phyloP scores from a whole-genome alignment of 257 asterid species.

The Solanum peruvianum region DNA sequence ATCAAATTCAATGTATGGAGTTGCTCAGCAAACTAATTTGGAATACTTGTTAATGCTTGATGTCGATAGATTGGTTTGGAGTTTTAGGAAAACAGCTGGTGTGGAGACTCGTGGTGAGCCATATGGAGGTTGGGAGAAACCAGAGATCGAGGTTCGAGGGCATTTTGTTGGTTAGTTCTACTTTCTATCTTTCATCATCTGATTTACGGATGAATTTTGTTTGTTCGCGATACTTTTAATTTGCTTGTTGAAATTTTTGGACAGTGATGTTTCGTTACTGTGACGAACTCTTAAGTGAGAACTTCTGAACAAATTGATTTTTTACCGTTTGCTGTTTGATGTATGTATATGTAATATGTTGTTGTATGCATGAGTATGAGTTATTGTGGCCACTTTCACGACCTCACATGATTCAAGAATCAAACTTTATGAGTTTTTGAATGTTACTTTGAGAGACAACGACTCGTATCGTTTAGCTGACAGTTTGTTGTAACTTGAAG shows the following conservation, averaged over 20 bases:
- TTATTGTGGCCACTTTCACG: background rate
- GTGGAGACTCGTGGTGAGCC: slow-evolving; percentile 53
- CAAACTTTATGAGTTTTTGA: background rate
- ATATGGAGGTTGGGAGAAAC: slow-evolving; percentile 89
- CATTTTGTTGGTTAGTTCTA: slow-evolving; percentile 77
- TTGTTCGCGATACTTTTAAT: background rate
- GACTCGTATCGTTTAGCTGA: background rate
- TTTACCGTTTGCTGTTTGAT: background rate
- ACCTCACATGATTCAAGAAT: background rate
- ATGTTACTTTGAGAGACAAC: background rate
- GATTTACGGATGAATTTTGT: background rate
- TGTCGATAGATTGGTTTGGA: slow-evolving; percentile 73
- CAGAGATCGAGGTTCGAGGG: slow-evolving; percentile 62
- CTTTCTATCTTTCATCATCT: background rate
- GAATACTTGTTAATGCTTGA: slow-evolving; percentile 75
- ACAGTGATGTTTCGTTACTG: background rate
- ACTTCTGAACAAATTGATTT: background rate
- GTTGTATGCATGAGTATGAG: background rate
- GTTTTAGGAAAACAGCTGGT: slow-evolving; percentile 73
- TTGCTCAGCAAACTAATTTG: slow-evolving; percentile 75
- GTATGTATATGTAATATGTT: background rate
- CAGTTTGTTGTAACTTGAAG: slow-evolving; percentile 12
- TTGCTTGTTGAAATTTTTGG: background rate
- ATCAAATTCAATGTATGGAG: slow-evolving; percentile 52
- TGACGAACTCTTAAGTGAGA: background rate